phyloP scores from a whole-genome alignment of 176 grass and related monocot genomes.

The Triticum monococcum region DNA sequence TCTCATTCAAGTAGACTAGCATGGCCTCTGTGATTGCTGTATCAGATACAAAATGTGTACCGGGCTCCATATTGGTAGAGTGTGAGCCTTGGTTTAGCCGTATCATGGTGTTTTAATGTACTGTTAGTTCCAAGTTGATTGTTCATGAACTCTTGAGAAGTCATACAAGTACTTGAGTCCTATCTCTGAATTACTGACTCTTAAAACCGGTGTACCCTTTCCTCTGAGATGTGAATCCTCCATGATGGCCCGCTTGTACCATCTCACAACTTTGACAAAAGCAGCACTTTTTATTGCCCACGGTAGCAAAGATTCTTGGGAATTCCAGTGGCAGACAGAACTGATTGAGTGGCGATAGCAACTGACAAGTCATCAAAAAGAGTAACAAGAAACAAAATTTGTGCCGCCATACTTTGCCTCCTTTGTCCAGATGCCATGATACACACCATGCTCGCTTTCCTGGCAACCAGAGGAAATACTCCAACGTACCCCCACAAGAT shows the following conservation, averaged over 20 bases:
- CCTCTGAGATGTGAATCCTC: neutral
- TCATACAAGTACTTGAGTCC: neutral
- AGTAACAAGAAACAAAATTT: conserved; percentile 36
- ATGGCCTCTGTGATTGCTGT: neutral
- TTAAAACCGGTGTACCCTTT: neutral
- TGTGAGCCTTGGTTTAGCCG: neutral
- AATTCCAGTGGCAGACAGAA: conserved; percentile 52
- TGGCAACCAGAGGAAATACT: conserved; percentile 4
- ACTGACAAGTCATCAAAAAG: conserved; percentile 36
- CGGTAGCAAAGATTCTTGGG: conserved; percentile 36
- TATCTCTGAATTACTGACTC: neutral
- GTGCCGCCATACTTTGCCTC: neutral
- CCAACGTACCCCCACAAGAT: neutral
- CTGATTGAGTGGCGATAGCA: conserved; percentile 35
- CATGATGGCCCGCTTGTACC: neutral
- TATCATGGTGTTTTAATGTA: conserved; percentile 16
- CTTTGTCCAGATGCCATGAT: conserved; percentile 22
- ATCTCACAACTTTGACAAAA: conserved; percentile 20
- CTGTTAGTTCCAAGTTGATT: conserved; percentile 2
- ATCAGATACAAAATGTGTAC: conserved; percentile 17
- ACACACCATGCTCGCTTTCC: neutral
- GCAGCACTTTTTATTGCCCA: conserved; percentile 12
- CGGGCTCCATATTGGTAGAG: neutral
- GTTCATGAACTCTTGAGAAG: neutral
- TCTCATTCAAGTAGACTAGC: conserved; percentile 56